A percentile compares a stretch with the other conserved stretches of the same genome.
These are phyloP conservation scores for Fraxinus paxiana DNA, from an alignment of 305 asterid species.

Conservation along the genomic window DNA sequence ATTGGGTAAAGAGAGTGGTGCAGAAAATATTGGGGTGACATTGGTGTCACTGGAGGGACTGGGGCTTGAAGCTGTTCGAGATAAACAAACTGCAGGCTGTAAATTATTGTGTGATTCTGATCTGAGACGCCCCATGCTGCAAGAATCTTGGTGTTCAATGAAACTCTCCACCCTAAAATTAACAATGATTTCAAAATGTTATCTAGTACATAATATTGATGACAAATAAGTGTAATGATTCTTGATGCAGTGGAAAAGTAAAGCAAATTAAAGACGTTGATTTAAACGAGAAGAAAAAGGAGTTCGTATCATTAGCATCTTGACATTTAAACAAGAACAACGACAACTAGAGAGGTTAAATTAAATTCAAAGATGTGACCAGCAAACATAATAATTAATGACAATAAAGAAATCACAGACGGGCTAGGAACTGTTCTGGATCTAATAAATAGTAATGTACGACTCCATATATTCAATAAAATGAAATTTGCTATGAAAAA, in stretches of 20 bases:
- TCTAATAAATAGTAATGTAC: background rate
- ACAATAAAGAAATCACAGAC: background rate
- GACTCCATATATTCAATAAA: background rate
- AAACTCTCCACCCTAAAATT: slow-evolving; percentile 74
- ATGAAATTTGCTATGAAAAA: background rate
- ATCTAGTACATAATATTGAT: background rate
- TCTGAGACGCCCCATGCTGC: slow-evolving; percentile 47
- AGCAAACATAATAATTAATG: background rate
- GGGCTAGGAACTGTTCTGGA: background rate
- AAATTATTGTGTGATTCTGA: slow-evolving; percentile 33
- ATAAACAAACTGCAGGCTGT: slow-evolving; percentile 43
- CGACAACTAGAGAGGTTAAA: background rate
- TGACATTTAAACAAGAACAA: slow-evolving; percentile 11
- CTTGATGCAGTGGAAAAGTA: slow-evolving; percentile 30
- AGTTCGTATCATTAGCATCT: background rate
- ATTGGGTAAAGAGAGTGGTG: slow-evolving; percentile 20
- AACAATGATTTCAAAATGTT: background rate
- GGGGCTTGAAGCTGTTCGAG: slow-evolving; percentile 57
- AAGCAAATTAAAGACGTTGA: slow-evolving; percentile 15
- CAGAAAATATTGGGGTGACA: slow-evolving; percentile 31
- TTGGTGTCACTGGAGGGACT: slow-evolving; percentile 67
- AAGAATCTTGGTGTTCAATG: slow-evolving; percentile 82
- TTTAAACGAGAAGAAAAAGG: background rate
- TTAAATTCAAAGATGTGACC: background rate
- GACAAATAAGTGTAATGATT: slow-evolving; percentile 27